Evolutionary conservation across 2,329 filamentous ascomycete genomes (phyloP).

Genomic region (Hymenoscyphus fructigenus): DNA sequence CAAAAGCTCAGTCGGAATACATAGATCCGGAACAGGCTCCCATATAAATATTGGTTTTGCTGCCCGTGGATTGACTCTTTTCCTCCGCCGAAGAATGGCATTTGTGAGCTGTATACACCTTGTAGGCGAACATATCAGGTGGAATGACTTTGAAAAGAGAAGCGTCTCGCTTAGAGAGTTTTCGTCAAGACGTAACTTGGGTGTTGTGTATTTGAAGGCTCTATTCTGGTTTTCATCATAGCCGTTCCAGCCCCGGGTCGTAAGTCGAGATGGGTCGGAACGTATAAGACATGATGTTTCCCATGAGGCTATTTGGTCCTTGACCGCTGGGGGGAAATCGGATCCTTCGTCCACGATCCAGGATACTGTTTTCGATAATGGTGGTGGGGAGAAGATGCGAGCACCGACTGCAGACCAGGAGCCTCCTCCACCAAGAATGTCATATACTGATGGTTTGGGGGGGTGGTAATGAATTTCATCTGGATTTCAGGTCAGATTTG

Average conservation of each 20-base stretch:
- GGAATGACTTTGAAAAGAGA: conserved; percentile 74
- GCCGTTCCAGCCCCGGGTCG: conserved; percentile 90
- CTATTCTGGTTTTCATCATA: conserved; percentile 70
- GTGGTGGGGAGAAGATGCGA: conserved; percentile 75
- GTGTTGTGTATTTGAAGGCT: conserved; percentile 84
- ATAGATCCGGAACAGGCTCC: conserved; percentile 93
- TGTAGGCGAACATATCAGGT: conserved; percentile 79
- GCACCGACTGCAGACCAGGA: conserved; percentile 86
- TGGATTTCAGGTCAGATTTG: conserved; percentile 39
- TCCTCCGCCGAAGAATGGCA: conserved; percentile 63
- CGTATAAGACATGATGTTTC: conserved; percentile 67
- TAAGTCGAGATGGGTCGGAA: conserved; percentile 64
- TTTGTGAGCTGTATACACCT: conserved; percentile 75
- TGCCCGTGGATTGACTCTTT: conserved; percentile 39
- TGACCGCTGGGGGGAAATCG: conserved; percentile 75
- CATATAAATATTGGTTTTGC: conserved; percentile 77
- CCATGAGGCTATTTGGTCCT: conserved; percentile 68
- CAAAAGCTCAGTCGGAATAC: conserved; percentile 66
- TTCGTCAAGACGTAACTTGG: conserved; percentile 78
- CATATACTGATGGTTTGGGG: conserved; percentile 64
- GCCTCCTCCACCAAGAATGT: conserved; percentile 86
- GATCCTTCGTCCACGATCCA: conserved; percentile 91
- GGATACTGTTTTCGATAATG: conserved; percentile 65
- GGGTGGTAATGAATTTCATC: conserved; percentile 89
- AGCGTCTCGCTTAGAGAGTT: conserved; percentile 66